phyloP scores from a whole-genome alignment of 129 eudicot species.

The Sambucus nigra region DNA sequence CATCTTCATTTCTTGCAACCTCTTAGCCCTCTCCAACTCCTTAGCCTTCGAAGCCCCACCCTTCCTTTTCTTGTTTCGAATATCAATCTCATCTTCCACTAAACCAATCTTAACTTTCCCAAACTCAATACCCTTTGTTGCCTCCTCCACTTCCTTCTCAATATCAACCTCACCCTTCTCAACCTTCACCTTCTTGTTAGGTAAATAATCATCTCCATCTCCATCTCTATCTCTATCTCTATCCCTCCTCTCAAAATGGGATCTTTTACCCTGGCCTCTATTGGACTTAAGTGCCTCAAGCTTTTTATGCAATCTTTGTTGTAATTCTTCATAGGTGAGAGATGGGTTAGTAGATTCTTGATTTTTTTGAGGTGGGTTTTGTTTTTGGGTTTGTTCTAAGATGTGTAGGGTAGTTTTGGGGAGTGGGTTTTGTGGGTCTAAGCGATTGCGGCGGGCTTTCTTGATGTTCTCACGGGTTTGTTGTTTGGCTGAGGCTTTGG shows the following conservation, averaged over 20 bases:
- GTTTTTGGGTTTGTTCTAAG: conserved; percentile 24
- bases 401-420: conserved; percentile 58
- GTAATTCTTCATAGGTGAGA: conserved; percentile 69
- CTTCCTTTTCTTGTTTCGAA: conserved; percentile 42
- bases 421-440: conserved; percentile 57
- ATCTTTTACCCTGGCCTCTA: conserved; percentile 46
- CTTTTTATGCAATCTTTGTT: conserved; percentile 41
- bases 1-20: conserved; percentile 59
- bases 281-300: conserved; percentile 48
- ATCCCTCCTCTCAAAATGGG: conserved; percentile 24
- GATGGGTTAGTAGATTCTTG: conserved; percentile 24
- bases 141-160: conserved; percentile 43
- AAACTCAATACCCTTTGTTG: conserved; percentile 48
- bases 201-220: conserved; percentile 7
- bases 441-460: conserved; percentile 71
- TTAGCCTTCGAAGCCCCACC: conserved; percentile 46
- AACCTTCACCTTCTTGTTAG: no score
- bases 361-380: not conserved
- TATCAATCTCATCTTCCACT: conserved; percentile 28
- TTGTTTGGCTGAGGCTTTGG: conserved; percentile 53
- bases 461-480: conserved; percentile 61
- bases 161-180: conserved; percentile 14
- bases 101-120: conserved; percentile 76
- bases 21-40: conserved; percentile 65
- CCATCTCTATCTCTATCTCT: conserved; percentile 31